A percentile compares a stretch with the other conserved stretches of the same genome.
phyloP scores from a whole-genome alignment of 768 basidiomycete genomes.

The Tulasnella sp. region DNA sequence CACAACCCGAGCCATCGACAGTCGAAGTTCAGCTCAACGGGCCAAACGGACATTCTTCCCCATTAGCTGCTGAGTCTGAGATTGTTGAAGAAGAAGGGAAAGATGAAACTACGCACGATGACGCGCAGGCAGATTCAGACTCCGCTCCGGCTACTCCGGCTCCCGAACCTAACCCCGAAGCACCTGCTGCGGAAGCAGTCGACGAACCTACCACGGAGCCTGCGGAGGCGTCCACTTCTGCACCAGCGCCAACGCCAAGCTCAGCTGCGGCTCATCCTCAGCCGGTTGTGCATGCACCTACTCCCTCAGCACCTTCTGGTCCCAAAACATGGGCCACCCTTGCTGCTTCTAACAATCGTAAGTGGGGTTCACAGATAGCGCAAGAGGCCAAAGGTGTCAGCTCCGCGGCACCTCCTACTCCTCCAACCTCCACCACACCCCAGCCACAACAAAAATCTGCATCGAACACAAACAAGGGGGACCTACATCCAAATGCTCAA shows the following conservation, averaged over 20 bases:
- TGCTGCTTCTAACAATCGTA: constrained; percentile 66
- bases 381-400: constrained; percentile 65
- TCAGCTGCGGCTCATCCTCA: constrained; percentile 22
- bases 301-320: constrained; percentile 33
- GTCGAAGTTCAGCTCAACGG: constrained; percentile 5
- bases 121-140: constrained; percentile 18
- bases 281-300: constrained; percentile 27
- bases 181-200: constrained; percentile 16
- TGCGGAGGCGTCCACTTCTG: constrained; percentile 30
- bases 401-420: constrained; percentile 34
- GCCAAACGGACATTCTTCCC: constrained; percentile 1
- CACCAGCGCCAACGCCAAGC: constrained; percentile 23
- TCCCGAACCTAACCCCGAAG: constrained; percentile 22
- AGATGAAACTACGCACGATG: constrained; percentile 12
- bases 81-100: neutral
- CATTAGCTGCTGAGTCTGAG: neutral
- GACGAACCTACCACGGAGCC: constrained; percentile 27
- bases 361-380: constrained; percentile 76
- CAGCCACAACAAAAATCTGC: constrained; percentile 7
- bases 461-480: constrained; percentile 26
- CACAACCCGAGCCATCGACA: neutral
- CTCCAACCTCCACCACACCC: constrained; percentile 24
- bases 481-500: constrained; percentile 35
- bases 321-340: constrained; percentile 89
- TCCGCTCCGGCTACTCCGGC: constrained; percentile 27